Evolutionary conservation across 2,329 filamentous ascomycete genomes (phyloP).

Genomic region (Colletotrichum costaricense): DNA sequence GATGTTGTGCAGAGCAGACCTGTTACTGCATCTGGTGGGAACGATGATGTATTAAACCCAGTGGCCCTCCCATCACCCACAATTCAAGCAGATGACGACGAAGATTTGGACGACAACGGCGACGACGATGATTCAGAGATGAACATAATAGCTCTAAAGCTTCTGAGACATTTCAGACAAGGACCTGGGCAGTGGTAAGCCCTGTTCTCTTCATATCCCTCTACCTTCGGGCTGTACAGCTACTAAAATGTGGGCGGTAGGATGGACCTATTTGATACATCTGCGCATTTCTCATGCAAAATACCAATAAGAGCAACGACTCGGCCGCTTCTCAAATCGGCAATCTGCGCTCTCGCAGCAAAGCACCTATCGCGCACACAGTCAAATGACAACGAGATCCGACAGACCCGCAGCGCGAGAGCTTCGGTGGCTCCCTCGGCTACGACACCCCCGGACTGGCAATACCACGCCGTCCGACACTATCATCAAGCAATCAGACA

Average conservation of each 20-base stretch:
- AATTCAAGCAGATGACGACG: not conserved
- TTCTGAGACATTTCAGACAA: constrained; percentile 20
- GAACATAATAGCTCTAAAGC: not conserved
- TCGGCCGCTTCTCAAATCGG: constrained; percentile 59
- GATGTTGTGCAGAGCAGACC: no score
- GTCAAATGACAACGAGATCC: constrained; percentile 49
- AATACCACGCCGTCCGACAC: constrained; percentile 2
- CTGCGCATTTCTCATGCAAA: constrained; percentile 69
- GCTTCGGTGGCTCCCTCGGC: constrained; percentile 36
- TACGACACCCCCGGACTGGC: not conserved
- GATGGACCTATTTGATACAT: constrained; percentile 66
- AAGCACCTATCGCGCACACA: constrained; percentile 73
- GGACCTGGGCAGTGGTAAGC: constrained; percentile 19
- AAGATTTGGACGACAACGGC: not conserved
- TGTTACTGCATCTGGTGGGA: no score
- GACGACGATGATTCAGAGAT: not conserved
- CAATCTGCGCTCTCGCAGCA: constrained; percentile 68
- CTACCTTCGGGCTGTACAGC: no score
- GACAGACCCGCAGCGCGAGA: constrained; percentile 56
- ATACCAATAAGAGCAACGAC: constrained; percentile 67
- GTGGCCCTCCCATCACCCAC: no score
- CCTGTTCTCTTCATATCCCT: not conserved
- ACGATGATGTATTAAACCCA: no score
- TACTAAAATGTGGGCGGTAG: not conserved
- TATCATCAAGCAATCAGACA: constrained; percentile 8